Conservation (phyloP, 2,329 filamentous ascomycete species). For the Aspergillus ochraceoroseus region DNA sequence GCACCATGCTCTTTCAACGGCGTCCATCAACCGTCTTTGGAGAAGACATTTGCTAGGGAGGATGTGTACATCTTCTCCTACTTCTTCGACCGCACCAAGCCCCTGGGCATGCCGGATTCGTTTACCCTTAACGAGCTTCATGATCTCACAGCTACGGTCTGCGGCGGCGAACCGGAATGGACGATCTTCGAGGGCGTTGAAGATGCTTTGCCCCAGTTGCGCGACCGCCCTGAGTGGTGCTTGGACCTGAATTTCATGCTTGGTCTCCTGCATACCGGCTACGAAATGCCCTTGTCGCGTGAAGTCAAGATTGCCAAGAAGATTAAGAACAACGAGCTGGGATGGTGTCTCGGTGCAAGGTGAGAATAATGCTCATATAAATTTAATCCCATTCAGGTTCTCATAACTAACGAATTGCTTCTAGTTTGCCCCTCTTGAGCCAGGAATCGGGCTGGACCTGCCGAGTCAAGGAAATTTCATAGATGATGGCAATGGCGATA, state of each 20-base stretch:
- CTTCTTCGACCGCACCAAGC: conserved; percentile 92
- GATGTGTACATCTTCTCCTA: conserved; percentile 97
- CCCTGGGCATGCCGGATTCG: conserved; percentile 95
- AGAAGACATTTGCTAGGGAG: conserved; percentile 85
- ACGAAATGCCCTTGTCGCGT: conserved; percentile 94
- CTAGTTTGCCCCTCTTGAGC: conserved; percentile 74
- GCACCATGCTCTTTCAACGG: conserved; percentile 98
- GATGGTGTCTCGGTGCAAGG: conserved; percentile 97
- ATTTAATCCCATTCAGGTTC: neutral
- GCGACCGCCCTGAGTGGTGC: conserved; percentile 81
- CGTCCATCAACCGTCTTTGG: conserved; percentile 85
- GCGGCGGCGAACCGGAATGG: conserved; percentile 72
- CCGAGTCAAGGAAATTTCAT: conserved; percentile 70
- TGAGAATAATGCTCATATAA: conserved; percentile 44
- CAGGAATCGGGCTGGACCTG: conserved; percentile 85
- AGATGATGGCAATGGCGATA: conserved; percentile 18
- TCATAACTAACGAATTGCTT: no score
- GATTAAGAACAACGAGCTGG: conserved; percentile 93
- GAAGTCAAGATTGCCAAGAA: conserved; percentile 99
- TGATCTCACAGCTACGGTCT: conserved; percentile 78
- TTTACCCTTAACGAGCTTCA: conserved; percentile 90
- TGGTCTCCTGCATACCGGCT: conserved; percentile 85
- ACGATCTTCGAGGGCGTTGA: conserved; percentile 71
- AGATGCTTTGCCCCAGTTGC: conserved; percentile 72
- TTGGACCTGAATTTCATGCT: conserved; percentile 96